Conservation (phyloP, 1,284 basidiomycete species). For the Singerocomus rubriflavus region DNA sequence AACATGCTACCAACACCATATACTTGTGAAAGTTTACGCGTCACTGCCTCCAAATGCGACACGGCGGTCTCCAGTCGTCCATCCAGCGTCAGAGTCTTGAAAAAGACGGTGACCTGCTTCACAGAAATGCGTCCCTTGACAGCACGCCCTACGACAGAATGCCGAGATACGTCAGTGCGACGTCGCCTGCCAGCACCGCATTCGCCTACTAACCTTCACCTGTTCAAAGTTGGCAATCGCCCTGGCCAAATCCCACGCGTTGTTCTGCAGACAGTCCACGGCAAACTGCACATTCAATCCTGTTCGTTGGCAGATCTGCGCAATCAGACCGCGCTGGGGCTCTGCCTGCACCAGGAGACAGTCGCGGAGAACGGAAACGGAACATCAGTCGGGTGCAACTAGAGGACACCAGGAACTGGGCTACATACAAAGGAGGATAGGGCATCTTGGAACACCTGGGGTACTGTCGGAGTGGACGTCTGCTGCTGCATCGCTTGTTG, state of each 20-base stretch:
- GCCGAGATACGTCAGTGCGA: slow-evolving; percentile 27
- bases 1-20: slow-evolving; percentile 2
- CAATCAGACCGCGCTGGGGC: slow-evolving; percentile 61
- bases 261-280: slow-evolving; percentile 77
- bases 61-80: background rate
- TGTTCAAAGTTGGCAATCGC: slow-evolving; percentile 82
- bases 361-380: slow-evolving; percentile 4
- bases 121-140: slow-evolving; percentile 44
- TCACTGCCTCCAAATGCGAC: background rate
- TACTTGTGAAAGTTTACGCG: background rate
- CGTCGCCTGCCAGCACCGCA: slow-evolving; percentile 11
- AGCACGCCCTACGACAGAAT: slow-evolving; percentile 36
- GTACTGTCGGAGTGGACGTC: slow-evolving; percentile 27
- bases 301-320: slow-evolving; percentile 68
- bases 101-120: background rate
- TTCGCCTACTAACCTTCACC: slow-evolving; percentile 60
- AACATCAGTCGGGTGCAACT: slow-evolving; percentile 4
- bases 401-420: slow-evolving; percentile 4
- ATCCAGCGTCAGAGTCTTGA: too few relatives aligned
- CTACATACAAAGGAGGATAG: slow-evolving; percentile 55
- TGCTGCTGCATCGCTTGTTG: slow-evolving; percentile 21
- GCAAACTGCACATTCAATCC: slow-evolving; percentile 74
- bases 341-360: slow-evolving; percentile 48
- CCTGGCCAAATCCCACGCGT: slow-evolving; percentile 75
- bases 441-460: slow-evolving; percentile 43